Conservation (phyloP, 108 stramenopile species). For the Mediolabrus comicus region DNA sequence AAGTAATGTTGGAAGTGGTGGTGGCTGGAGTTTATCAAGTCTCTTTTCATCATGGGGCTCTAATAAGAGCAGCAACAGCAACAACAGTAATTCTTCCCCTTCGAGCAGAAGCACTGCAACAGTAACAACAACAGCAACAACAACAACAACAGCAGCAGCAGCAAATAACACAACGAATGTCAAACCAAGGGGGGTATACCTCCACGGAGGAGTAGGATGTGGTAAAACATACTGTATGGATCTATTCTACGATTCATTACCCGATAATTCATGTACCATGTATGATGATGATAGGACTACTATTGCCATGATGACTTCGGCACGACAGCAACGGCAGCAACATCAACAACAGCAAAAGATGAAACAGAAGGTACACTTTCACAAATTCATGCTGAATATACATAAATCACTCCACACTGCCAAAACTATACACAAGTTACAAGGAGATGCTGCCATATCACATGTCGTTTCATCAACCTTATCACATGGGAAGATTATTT, state of each 20-base stretch:
- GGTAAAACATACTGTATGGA: conserved; percentile 98
- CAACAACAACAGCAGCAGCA: neutral
- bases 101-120: no score
- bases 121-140: neutral
- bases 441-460: conserved; percentile 47
- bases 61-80: no score
- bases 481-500: conserved; percentile 58
- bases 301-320: neutral
- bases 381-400: conserved; percentile 96
- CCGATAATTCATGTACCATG: neutral
- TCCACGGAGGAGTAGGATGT: conserved; percentile 93
- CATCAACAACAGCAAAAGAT: conserved; percentile 5
- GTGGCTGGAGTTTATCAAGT: no score
- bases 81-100: no score
- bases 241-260: conserved; percentile 81
- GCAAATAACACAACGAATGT: neutral
- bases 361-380: conserved; percentile 96
- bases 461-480: conserved; percentile 59
- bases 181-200: conserved; percentile 67
- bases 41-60: no score
- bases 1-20: no score
- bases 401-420: conserved; percentile 79
- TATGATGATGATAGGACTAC: neutral
- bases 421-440: conserved; percentile 37
- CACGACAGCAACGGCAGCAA: neutral